A percentile compares a stretch with the other conserved stretches of the same genome.
These are phyloP conservation scores for Linnemannia zychae DNA, from an alignment of 192 early-diverging fungal species.

Conservation along the genomic window DNA sequence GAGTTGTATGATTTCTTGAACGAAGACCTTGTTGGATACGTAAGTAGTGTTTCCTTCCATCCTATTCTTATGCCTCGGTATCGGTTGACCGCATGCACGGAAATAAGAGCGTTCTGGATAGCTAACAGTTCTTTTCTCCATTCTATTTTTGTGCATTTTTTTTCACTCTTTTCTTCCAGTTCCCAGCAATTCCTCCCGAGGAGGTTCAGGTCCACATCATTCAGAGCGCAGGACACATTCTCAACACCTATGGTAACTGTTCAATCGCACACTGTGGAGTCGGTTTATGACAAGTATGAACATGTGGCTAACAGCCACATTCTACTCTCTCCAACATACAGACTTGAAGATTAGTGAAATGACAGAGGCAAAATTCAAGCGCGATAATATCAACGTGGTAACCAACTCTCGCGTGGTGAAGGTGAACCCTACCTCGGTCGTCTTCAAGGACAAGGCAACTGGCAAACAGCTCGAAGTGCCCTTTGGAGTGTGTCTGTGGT, in stretches of 20 bases:
- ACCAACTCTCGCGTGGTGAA: conserved; percentile 76
- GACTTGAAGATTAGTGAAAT: conserved; percentile 73
- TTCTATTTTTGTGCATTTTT: conserved; percentile 13
- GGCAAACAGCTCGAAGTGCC: conserved; percentile 50
- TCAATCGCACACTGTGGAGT: neutral
- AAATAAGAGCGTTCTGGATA: neutral
- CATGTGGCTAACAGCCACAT: neutral
- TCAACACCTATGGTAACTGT: conserved; percentile 72
- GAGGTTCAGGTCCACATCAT: conserved; percentile 73
- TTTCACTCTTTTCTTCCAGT: conserved; percentile 50
- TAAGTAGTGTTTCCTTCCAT: conserved; percentile 39
- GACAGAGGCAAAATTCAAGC: conserved; percentile 74
- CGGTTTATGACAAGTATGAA: neutral
- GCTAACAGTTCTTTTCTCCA: neutral
- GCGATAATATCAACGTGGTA: conserved; percentile 74
- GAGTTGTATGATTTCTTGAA: conserved; percentile 67
- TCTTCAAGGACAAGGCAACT: conserved; percentile 65
- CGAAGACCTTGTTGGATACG: conserved; percentile 72
- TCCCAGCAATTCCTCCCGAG: conserved; percentile 70
- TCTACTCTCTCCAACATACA: neutral
- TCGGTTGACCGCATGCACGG: neutral
- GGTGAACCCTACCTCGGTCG: conserved; percentile 67
- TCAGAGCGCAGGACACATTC: conserved; percentile 77
- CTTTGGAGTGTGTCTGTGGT: conserved; percentile 69
- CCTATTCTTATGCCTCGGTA: conserved; percentile 5